Conservation (phyloP, 305 asterid species). For the Rubia balearica region DNA sequence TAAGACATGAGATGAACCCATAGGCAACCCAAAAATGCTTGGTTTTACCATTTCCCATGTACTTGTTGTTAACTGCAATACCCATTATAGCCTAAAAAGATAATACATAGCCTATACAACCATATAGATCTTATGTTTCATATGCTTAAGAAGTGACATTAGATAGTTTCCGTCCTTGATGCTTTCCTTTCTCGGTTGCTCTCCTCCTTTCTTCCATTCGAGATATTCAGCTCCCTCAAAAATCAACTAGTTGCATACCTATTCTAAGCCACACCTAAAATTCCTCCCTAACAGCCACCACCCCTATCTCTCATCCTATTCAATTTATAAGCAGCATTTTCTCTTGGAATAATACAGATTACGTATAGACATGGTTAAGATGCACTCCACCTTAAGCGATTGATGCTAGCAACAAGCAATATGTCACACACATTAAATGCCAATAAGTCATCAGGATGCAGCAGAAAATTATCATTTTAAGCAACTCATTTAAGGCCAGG, state of each 20-base stretch:
- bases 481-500: slow-evolving; percentile 1
- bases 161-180: neutral
- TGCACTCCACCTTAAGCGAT: neutral
- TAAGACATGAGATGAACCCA: neutral
- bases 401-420: neutral
- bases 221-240: neutral
- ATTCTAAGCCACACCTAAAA: neutral
- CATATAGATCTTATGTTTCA: neutral
- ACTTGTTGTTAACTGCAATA: neutral
- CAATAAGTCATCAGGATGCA: neutral
- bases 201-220: neutral
- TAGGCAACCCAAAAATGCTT: neutral
- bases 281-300: neutral
- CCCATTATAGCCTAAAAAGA: neutral
- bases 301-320: neutral
- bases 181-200: neutral
- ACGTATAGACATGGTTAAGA: neutral
- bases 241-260: neutral
- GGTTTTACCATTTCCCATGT: neutral
- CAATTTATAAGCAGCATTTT: neutral
- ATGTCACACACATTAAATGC: neutral
- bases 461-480: neutral
- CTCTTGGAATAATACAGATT: neutral
- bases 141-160: neutral
- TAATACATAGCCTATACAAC: neutral